phyloP scores from a whole-genome alignment of 495 filamentous ascomycete species.

The Melanomma pulvis-pyrius region DNA sequence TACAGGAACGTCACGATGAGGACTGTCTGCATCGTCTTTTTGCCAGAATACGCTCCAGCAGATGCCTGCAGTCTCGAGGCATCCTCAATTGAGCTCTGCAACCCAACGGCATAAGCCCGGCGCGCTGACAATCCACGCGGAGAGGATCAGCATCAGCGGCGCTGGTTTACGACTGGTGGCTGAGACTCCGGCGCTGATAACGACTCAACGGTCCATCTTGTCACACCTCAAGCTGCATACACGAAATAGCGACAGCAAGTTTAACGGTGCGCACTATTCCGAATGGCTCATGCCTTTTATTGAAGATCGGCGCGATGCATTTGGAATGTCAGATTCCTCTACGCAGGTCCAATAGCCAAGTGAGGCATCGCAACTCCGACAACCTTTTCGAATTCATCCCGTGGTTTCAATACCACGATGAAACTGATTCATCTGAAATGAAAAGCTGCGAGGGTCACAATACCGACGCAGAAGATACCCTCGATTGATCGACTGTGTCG shows the following conservation, averaged over 20 bases:
- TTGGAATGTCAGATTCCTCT: background rate
- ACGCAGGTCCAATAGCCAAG: background rate
- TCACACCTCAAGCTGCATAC: conserved; percentile 4
- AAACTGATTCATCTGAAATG: conserved; percentile 9
- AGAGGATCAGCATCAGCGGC: background rate
- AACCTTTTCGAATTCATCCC: background rate
- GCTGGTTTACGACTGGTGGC: background rate
- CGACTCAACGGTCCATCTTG: conserved; percentile 18
- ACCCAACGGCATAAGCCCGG: background rate
- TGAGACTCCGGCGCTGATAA: conserved; percentile 4
- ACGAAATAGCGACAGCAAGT: conserved; percentile 11
- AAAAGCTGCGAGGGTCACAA: background rate
- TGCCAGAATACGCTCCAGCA: no score
- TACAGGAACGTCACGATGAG: conserved; percentile 18
- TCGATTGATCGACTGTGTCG: background rate
- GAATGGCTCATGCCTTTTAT: conserved; percentile 8
- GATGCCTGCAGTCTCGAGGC: background rate
- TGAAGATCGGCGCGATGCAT: conserved; percentile 20
- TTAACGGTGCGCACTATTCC: conserved; percentile 15
- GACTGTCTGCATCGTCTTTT: no score
- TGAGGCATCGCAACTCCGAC: background rate
- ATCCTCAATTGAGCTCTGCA: background rate
- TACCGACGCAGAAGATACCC: background rate
- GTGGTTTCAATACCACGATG: background rate
- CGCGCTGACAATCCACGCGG: background rate